Percentiles rank a stretch among this genome's conserved stretches.
Evolutionary conservation across 208 protist genomes (phyloP).

Genomic region (Leishmania martiniquensis): DNA sequence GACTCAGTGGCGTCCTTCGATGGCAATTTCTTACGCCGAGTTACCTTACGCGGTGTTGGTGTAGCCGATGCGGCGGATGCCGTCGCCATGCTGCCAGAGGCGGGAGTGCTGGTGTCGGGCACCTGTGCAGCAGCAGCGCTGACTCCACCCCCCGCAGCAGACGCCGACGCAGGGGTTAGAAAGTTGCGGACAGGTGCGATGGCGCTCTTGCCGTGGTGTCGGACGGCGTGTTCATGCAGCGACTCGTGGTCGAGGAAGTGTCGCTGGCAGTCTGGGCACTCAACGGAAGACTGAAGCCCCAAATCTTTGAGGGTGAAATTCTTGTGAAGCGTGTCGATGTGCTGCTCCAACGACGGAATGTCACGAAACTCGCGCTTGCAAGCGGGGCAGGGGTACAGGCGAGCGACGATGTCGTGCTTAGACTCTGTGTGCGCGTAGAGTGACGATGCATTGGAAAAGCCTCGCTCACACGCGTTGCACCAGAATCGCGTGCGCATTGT

Average conservation of each 20-base stretch:
- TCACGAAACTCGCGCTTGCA: constrained; percentile 82
- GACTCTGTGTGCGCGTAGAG: constrained; percentile 60
- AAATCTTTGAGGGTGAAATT: constrained; percentile 57
- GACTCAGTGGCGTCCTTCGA: neutral
- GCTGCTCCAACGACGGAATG: constrained; percentile 60
- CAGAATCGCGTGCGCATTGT: constrained; percentile 57
- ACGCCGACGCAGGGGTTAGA: constrained; percentile 12
- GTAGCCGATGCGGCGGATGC: neutral
- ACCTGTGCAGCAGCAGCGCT: neutral
- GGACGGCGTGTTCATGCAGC: constrained; percentile 62
- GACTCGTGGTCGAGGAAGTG: constrained; percentile 64
- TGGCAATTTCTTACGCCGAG: constrained; percentile 16
- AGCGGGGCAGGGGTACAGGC: constrained; percentile 75
- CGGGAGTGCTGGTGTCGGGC: neutral
- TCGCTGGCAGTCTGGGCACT: constrained; percentile 62
- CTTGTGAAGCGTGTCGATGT: constrained; percentile 66
- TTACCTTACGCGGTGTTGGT: constrained; percentile 32
- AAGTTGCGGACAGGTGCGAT: constrained; percentile 44
- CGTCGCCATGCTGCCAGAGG: neutral
- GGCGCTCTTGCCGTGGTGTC: constrained; percentile 74
- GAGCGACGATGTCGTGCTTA: constrained; percentile 56
- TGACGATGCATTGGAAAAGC: constrained; percentile 54
- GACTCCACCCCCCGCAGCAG: neutral
- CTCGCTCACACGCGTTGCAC: constrained; percentile 81
- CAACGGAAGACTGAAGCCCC: constrained; percentile 43